Percentiles rank a stretch among this genome's conserved stretches.
Conservation (phyloP, 2,329 filamentous ascomycete genomes). For the Aspergillus glaucus region DNA sequence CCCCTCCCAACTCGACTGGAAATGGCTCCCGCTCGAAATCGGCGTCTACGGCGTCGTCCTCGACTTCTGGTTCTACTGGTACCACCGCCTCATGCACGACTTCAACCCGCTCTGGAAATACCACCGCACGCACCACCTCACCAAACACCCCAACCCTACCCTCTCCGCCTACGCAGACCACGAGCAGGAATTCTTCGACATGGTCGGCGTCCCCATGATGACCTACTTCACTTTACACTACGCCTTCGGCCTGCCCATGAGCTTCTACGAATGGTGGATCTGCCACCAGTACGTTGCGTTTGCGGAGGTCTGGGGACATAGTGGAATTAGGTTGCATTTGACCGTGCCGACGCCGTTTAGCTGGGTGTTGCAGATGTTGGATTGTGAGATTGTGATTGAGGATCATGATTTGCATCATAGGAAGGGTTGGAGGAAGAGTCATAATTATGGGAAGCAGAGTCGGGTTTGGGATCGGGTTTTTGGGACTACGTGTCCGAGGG, state of each 20-base stretch:
- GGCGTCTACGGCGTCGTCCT: not conserved
- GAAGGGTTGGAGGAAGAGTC: constrained; percentile 2
- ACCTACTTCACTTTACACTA: constrained; percentile 1
- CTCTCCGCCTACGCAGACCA: constrained; percentile 2
- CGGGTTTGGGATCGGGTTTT: constrained; percentile 2
- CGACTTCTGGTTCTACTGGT: constrained; percentile 4
- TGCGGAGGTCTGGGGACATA: constrained; percentile 1
- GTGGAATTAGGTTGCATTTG: not conserved
- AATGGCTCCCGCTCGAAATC: constrained; percentile 2
- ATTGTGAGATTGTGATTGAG: constrained; percentile 1
- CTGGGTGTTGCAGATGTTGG: constrained; percentile 1
- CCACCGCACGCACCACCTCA: constrained; percentile 2
- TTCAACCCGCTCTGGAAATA: not conserved
- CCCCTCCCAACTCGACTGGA: not conserved
- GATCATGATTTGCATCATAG: constrained; percentile 1
- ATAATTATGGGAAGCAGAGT: constrained; percentile 2
- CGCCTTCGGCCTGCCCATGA: not conserved
- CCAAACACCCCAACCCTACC: constrained; percentile 1
- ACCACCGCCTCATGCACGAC: constrained; percentile 3
- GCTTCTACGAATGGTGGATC: constrained; percentile 2
- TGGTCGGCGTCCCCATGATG: constrained; percentile 2
- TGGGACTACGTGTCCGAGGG: not conserved
- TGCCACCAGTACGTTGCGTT: constrained; percentile 3
- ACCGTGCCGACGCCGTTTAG: not conserved
- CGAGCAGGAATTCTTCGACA: constrained; percentile 2